Base-by-base conservation (phyloP, 2,329 filamentous ascomycete species). In the Rhinocladiella mackenziei region DNA sequence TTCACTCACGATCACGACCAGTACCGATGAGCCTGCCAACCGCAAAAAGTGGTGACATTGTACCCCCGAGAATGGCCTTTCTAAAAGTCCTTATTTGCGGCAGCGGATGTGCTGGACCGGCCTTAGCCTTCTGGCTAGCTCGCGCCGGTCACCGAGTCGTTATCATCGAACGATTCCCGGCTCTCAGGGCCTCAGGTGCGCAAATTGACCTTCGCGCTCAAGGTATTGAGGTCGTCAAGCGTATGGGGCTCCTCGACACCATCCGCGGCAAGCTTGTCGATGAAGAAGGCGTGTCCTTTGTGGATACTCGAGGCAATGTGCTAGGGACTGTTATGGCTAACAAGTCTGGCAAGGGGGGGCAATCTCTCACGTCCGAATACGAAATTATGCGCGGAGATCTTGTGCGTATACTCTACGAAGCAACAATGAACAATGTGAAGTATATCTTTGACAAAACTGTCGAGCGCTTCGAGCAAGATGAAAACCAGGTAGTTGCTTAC, bases 321-420 rank as follows among this genome's bases (percentile, higher is more conserved):
- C 58, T 61, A 45, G 76, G 71, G 8, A 63, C 59, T 15, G 69
- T 77, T 43, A 57, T 57, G 4, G 62, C 62, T 15, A 68, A 71
- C 48, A 54, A 58, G 17, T 60, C 68, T 0, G 71, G 28, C 43
- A 48, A 61, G 20, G 60, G 61, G 2, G 19, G 51, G 11, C 64
- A 68, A 34, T 62, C 61, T 50, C 59, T 77, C 18, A 76, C 73
- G 0, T 72, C 69, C 46, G 78, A 82, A 43, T 79, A 69, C 47
- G 78, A 82, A 62, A 74, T 82, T 36, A 74, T 82, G 68, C 66
- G 78, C 6, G 76, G 74, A 0, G 74, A 79, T 39, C 55, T 82
- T n/a, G 69, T 70, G 3, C 59, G 63, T 8, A 62, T 80, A 2
- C 57, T 81, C 1, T 72, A 73, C 51, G 65, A 74, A 32, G 37